Conservation (phyloP, 192 early-diverging fungal species). For the Chytriomyces sp. region DNA sequence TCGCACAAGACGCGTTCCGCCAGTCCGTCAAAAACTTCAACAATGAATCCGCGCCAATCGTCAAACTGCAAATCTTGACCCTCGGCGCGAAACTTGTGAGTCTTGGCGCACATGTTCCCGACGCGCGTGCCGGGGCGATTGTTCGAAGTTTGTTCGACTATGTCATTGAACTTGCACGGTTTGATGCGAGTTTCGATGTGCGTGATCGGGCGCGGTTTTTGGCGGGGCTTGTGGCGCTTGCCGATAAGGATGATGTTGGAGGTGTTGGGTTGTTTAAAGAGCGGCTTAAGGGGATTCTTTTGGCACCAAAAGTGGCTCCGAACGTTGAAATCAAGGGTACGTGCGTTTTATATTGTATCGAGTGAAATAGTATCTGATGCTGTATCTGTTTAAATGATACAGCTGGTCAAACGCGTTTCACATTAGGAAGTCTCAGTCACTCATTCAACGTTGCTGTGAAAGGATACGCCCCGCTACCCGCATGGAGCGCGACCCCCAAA, state of each 20-base stretch:
- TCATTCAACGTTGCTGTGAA: conserved; percentile 39
- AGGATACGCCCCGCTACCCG: conserved; percentile 80
- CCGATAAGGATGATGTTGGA: conserved; percentile 9
- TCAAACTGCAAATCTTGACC: conserved; percentile 84
- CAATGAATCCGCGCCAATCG: conserved; percentile 59
- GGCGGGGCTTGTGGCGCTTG: conserved; percentile 55
- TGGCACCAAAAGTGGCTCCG: conserved; percentile 42
- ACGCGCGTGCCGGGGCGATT: conserved; percentile 16
- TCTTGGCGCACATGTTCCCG: conserved; percentile 10
- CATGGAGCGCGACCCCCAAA: conserved; percentile 71
- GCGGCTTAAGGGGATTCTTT: conserved; percentile 63
- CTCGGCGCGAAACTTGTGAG: conserved; percentile 74
- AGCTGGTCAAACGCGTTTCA: conserved; percentile 40
- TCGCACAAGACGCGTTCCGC: conserved; percentile 85
- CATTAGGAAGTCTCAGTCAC: conserved; percentile 54
- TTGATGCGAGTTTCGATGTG: conserved; percentile 86
- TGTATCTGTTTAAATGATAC: background rate
- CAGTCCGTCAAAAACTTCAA: conserved; percentile 67
- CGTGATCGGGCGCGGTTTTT: conserved; percentile 86
- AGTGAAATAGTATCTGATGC: background rate
- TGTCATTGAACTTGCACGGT: conserved; percentile 85
- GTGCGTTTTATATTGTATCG: conserved; percentile 10
- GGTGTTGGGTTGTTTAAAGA: conserved; percentile 47
- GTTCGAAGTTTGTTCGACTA: conserved; percentile 67
- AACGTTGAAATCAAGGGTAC: conserved; percentile 32